These are phyloP conservation scores for Ganoderma resinaceum DNA, from an alignment of 1,284 basidiomycete species.

Conservation along the genomic window DNA sequence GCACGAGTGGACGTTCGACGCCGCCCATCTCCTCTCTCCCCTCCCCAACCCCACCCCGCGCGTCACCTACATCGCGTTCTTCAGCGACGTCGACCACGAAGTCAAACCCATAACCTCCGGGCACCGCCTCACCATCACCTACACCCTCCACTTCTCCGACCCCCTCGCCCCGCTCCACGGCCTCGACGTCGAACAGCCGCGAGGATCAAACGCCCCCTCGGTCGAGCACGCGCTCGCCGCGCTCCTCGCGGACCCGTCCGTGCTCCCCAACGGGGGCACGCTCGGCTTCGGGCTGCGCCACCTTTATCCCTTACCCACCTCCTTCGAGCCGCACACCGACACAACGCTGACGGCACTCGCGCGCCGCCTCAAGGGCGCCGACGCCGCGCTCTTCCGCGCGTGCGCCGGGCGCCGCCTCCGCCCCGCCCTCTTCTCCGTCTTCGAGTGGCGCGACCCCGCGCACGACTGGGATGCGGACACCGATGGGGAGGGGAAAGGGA, in stretches of 20 bases:
- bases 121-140: slow-evolving; percentile 51
- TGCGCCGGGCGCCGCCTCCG: slow-evolving; percentile 22
- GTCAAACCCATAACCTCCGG: slow-evolving; percentile 47
- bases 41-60: slow-evolving; percentile 12
- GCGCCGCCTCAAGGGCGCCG: slow-evolving; percentile 30
- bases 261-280: slow-evolving; percentile 42
- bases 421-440: slow-evolving; percentile 22
- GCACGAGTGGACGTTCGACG: slow-evolving; percentile 41
- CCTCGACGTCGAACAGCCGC: slow-evolving; percentile 15
- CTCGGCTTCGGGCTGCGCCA: slow-evolving; percentile 46
- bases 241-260: slow-evolving; percentile 37
- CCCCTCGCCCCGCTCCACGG: neutral
- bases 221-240: slow-evolving; percentile 24
- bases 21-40: slow-evolving; percentile 28
- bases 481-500: neutral
- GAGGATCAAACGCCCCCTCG: slow-evolving; percentile 1
- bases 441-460: slow-evolving; percentile 14
- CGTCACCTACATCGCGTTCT: slow-evolving; percentile 47
- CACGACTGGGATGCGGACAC: no score
- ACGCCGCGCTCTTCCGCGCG: slow-evolving; percentile 28
- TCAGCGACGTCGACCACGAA: slow-evolving; percentile 53
- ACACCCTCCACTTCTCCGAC: slow-evolving; percentile 42
- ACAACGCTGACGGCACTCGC: slow-evolving; percentile 14
- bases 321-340: slow-evolving; percentile 8
- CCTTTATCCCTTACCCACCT: slow-evolving; percentile 39